phyloP scores from a whole-genome alignment of 1,284 basidiomycete genomes.

The Marasmius oreades region DNA sequence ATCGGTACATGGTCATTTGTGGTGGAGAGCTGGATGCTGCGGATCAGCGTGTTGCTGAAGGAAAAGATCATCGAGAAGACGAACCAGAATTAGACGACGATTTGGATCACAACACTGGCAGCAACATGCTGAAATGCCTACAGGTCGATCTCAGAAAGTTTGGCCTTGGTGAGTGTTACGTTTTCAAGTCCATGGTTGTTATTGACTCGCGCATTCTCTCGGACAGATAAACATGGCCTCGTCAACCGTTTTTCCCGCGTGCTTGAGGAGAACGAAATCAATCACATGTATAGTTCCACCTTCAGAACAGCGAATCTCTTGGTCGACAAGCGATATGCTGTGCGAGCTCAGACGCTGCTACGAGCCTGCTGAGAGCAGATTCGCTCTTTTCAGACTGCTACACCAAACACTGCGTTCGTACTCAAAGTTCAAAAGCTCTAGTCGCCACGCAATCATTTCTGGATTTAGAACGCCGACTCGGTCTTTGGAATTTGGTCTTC shows the following conservation, averaged over 20 bases:
- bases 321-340: constrained; percentile 37
- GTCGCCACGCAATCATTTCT: no score
- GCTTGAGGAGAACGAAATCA: constrained; percentile 67
- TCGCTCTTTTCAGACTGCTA: no score
- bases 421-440: no score
- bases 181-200: not conserved
- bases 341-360: constrained; percentile 26
- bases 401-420: no score
- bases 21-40: constrained; percentile 60
- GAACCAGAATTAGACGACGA: constrained; percentile 20
- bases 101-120: constrained; percentile 29
- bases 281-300: constrained; percentile 83
- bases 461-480: no score
- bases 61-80: constrained; percentile 27
- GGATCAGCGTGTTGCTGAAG: constrained; percentile 35
- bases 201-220: not conserved
- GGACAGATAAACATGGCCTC: constrained; percentile 67
- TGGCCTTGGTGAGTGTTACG: constrained; percentile 21
- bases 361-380: constrained; percentile 27
- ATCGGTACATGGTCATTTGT: constrained; percentile 72
- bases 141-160: constrained; percentile 70
- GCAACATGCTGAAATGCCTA: constrained; percentile 52
- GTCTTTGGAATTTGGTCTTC: no score
- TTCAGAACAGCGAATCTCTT: constrained; percentile 82
- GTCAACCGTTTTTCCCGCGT: constrained; percentile 74